phyloP scores from a whole-genome alignment of 148 eudicot genomes.

The Amaranthus palmeri region DNA sequence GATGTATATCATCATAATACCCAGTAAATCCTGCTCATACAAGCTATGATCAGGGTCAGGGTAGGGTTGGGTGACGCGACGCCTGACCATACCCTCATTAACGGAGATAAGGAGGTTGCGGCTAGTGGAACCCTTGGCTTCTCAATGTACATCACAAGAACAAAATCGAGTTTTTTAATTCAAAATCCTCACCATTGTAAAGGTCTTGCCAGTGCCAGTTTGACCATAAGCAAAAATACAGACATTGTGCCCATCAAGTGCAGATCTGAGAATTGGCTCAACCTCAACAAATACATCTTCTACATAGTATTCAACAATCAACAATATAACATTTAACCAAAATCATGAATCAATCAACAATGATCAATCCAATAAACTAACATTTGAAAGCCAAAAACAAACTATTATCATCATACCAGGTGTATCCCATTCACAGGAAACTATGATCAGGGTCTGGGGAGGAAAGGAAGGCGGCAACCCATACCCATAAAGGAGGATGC shows the following conservation, averaged over 20 bases:
- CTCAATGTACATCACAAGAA: neutral
- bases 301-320: constrained; percentile 36
- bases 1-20: no score
- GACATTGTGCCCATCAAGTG: constrained; percentile 71
- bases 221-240: constrained; percentile 74
- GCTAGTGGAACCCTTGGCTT: neutral
- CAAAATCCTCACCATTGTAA: constrained; percentile 51
- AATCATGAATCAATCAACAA: constrained; percentile 4
- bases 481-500: no score
- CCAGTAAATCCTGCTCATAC: no score
- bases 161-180: neutral
- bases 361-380: constrained; percentile 4
- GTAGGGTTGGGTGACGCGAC: no score
- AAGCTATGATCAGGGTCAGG: no score
- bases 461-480: no score
- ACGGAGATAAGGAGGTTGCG: no score
- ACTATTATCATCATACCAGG: neutral
- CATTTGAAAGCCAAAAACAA: neutral
- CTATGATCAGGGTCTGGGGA: no score
- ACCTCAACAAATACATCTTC: constrained; percentile 74
- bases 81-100: no score
- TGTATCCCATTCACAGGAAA: no score
- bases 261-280: constrained; percentile 78
- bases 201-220: constrained; percentile 76
- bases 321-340: constrained; percentile 29